phyloP scores from a whole-genome alignment of 2,329 filamentous ascomycete genomes.

The Microcyclosporella mali region DNA sequence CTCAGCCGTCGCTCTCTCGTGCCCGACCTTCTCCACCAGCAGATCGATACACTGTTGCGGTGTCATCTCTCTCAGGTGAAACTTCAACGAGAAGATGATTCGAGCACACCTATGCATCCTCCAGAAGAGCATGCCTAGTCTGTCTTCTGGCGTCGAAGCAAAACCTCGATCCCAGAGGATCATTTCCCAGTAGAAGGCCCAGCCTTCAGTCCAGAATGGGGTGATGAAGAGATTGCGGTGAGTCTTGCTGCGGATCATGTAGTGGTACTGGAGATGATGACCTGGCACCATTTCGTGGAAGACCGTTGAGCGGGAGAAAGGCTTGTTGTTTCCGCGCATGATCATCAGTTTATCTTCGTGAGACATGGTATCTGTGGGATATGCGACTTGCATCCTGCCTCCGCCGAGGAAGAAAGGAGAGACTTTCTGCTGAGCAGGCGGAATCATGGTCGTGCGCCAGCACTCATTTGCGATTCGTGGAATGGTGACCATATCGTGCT shows the following conservation, averaged over 20 bases:
- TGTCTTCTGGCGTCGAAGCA: constrained; percentile 45
- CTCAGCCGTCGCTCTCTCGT: constrained; percentile 55
- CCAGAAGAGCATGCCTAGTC: constrained; percentile 56
- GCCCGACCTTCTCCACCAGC: constrained; percentile 51
- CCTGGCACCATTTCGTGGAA: constrained; percentile 59
- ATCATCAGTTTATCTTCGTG: constrained; percentile 54
- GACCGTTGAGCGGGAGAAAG: constrained; percentile 53
- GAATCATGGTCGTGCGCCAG: constrained; percentile 54
- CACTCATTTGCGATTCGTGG: constrained; percentile 49
- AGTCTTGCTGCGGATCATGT: constrained; percentile 42
- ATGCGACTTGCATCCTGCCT: constrained; percentile 49
- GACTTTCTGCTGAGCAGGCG: constrained; percentile 47
- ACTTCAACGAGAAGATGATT: constrained; percentile 53
- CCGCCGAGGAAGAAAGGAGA: constrained; percentile 58
- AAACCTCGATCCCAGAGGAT: constrained; percentile 52
- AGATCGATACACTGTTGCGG: constrained; percentile 52
- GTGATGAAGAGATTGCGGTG: constrained; percentile 51
- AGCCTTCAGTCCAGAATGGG: constrained; percentile 56
- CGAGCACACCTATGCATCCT: constrained; percentile 57
- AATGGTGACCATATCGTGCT: constrained; percentile 51
- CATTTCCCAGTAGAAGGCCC: constrained; percentile 59
- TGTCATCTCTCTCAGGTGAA: constrained; percentile 51
- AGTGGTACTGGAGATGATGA: constrained; percentile 50
- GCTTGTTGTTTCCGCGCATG: constrained; percentile 54
- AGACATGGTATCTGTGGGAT: constrained; percentile 48